Evolutionary conservation across 768 basidiomycete genomes (phyloP), one percentile per base, ranked within the genome.

Genomic region (Suillus paluster): DNA sequence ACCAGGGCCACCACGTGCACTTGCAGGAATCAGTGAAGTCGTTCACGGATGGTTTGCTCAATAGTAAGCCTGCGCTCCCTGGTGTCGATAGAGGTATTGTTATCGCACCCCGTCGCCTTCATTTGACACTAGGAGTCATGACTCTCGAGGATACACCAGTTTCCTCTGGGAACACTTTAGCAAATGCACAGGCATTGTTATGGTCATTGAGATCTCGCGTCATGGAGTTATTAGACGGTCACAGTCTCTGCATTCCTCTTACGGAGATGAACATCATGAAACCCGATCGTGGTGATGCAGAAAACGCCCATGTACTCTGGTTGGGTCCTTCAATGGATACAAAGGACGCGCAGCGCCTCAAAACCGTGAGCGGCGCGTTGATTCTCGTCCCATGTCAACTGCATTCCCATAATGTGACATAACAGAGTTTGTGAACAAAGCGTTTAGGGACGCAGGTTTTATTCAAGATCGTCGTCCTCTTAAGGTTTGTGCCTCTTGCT

Each of bases 81-180:
- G 91, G 91, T 1, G 76, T 93, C 5, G 87, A 93, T 72, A 68
- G 67, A 10, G 79, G 83, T 3, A 84, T 92, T 65, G 72, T 89
- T 58, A 80, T 91, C 59, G 78, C 78, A 9, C 73, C 81, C 0
- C 79, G 82, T 11, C 72, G 90, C n/a, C 73, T 92, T 46, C 91
- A 93, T 71, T 73, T 92, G 60, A 92, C 91, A 0, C 75, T 93
- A 2, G 91, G 90, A 1, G 89, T 91, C 1, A 89, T 93, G 87
- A 75, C 83, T 0, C 84, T 92, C 38, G 71, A 73, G 8, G 65
- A 70, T 19, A 67, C 76, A 1, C 54, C 49, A 36, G 10, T n/a
- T 27, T 52, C 61, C 1, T n/a, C 67, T 25, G 48, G 48, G 4
- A 71, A 58, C 54, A 82, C 83, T 0, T 67, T 84, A 9, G 34